Percentiles rank a stretch among this genome's conserved stretches.
These are phyloP conservation scores for Nannizziopsis barbatae DNA, from an alignment of 2,329 filamentous ascomycete genomes.

Conservation along the genomic window DNA sequence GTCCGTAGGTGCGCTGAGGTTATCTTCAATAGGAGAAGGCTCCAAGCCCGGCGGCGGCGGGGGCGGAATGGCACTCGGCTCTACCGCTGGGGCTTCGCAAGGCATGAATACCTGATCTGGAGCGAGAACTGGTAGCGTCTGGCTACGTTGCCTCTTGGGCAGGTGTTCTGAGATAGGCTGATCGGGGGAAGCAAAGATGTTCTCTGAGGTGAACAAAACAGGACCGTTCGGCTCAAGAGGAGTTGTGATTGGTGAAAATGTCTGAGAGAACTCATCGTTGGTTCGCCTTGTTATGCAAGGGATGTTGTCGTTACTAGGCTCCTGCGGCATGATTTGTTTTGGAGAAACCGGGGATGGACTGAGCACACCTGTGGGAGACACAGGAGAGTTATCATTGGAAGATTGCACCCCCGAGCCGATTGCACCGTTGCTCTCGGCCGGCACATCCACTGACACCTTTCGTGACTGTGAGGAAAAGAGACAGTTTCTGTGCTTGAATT, in stretches of 20 bases:
- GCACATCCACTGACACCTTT: slow-evolving; percentile 40
- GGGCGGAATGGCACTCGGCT: slow-evolving; percentile 17
- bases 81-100: slow-evolving; percentile 39
- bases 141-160: slow-evolving; percentile 68
- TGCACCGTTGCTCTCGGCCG: slow-evolving; percentile 54
- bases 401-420: slow-evolving; percentile 49
- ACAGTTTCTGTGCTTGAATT: slow-evolving; percentile 85
- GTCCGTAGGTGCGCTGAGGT: slow-evolving; percentile 23
- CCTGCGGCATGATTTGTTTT: slow-evolving; percentile 55
- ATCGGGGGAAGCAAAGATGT: slow-evolving; percentile 51
- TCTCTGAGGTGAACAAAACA: slow-evolving; percentile 69
- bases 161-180: slow-evolving; percentile 38
- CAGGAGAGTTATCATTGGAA: slow-evolving; percentile 57
- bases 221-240: slow-evolving; percentile 54
- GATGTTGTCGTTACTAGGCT: slow-evolving; percentile 49
- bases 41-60: slow-evolving; percentile 30
- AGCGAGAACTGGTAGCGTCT: slow-evolving; percentile 64
- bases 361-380: slow-evolving; percentile 55
- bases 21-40: slow-evolving; percentile 42
- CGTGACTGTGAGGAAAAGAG: slow-evolving; percentile 44
- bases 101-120: slow-evolving; percentile 43
- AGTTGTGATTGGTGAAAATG: slow-evolving; percentile 55
- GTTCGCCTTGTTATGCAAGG: slow-evolving; percentile 50
- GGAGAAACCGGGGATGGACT: slow-evolving; percentile 62
- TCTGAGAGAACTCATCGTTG: slow-evolving; percentile 48